phyloP scores from a whole-genome alignment of 2,329 filamentous ascomycete species.

The Arthrobotrys megalospora region DNA sequence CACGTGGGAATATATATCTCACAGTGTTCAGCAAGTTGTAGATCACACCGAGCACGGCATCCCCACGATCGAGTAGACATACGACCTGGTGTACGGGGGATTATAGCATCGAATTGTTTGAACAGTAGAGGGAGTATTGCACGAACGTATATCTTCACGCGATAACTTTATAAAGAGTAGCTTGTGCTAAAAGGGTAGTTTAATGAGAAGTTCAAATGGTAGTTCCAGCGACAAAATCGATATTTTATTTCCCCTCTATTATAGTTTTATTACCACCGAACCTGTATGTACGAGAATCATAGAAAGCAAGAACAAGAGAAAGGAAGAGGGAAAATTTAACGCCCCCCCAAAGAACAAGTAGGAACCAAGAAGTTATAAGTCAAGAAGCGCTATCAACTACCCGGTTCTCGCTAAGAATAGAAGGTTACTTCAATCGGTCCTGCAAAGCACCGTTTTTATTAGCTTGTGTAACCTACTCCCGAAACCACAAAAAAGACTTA shows the following conservation, averaged over 20 bases:
- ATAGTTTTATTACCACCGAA: slow-evolving; percentile 49
- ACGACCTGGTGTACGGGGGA: no score
- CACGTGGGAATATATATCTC: no score
- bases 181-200: no score
- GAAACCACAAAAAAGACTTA: slow-evolving; percentile 25
- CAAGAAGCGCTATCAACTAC: neutral
- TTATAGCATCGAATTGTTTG: no score
- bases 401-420: neutral
- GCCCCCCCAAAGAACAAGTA: slow-evolving; percentile 5
- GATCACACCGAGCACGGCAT: no score
- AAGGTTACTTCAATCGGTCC: slow-evolving; percentile 52
- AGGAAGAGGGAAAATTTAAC: neutral
- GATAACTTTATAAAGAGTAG: no score
- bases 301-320: slow-evolving; percentile 4
- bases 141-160: no score
- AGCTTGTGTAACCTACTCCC: slow-evolving; percentile 8
- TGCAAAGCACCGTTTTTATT: slow-evolving; percentile 9
- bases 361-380: neutral
- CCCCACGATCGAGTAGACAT: no score
- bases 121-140: no score
- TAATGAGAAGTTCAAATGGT: no score
- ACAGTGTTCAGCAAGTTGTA: no score
- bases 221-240: neutral
- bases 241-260: slow-evolving; percentile 30
- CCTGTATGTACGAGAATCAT: slow-evolving; percentile 52